Percentiles rank a stretch among this genome's conserved stretches.
Conservation (phyloP, 2,329 filamentous ascomycete species). For the Scleromitrula shiraiana region DNA sequence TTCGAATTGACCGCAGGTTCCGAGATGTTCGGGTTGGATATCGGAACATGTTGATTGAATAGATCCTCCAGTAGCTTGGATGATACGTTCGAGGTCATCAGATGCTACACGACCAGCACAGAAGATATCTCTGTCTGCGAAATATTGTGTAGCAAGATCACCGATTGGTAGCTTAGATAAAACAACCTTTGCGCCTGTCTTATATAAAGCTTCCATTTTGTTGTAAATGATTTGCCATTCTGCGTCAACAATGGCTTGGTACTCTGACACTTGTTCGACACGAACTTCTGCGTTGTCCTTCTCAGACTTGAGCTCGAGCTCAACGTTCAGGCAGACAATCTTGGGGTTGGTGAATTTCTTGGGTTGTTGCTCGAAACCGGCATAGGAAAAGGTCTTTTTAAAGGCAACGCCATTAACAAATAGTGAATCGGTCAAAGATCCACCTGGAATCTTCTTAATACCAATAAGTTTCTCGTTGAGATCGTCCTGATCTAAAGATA, state of each 20-base stretch:
- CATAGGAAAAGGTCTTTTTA: conserved; percentile 99
- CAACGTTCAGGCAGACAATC: conserved; percentile 95
- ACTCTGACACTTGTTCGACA: conserved; percentile 96
- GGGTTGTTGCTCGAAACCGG: conserved; percentile 97
- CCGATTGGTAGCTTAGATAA: conserved; percentile 96
- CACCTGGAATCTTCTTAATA: conserved; percentile 95
- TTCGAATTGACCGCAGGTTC: conserved; percentile 83
- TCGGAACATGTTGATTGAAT: conserved; percentile 95
- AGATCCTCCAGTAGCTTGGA: conserved; percentile 86
- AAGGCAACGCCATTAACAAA: conserved; percentile 98
- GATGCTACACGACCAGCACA: conserved; percentile 87
- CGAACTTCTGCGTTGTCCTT: conserved; percentile 99
- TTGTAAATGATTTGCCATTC: conserved; percentile 99
- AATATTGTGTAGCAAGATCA: conserved; percentile 94
- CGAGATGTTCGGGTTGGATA: conserved; percentile 81
- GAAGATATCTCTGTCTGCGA: conserved; percentile 96
- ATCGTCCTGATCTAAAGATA: conserved; percentile 92
- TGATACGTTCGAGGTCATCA: conserved; percentile 93
- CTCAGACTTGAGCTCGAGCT: conserved; percentile 96
- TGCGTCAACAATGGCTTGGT: conserved; percentile 97
- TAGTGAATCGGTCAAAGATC: conserved; percentile 88
- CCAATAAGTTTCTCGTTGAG: conserved; percentile 97
- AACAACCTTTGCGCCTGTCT: conserved; percentile 94
- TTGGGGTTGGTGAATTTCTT: conserved; percentile 92
- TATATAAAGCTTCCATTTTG: conserved; percentile 91